Evolutionary conservation across 371 early-diverging fungal genomes (phyloP).

Genomic region (Phascolomyces articulosus): DNA sequence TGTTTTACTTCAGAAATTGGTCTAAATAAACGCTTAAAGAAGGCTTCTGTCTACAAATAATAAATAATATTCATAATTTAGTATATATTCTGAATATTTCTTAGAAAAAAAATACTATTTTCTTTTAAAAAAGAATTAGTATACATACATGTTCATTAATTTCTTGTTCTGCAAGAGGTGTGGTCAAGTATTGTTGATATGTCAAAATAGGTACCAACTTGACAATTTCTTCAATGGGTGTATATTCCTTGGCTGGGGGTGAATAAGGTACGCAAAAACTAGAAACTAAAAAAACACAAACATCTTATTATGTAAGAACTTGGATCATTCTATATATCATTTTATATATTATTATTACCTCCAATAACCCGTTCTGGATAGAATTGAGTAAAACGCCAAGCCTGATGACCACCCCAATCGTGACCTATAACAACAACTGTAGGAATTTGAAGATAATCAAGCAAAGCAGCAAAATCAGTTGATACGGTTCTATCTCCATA

Average conservation of each 20-base stretch:
- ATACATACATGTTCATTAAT: slow-evolving; percentile 37
- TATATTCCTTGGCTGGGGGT: slow-evolving; percentile 36
- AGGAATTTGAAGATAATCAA: slow-evolving; percentile 62
- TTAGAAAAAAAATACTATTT: no score
- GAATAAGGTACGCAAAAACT: slow-evolving; percentile 69
- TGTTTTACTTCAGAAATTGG: slow-evolving; percentile 22
- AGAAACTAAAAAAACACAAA: slow-evolving; percentile 26
- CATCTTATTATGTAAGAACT: background rate
- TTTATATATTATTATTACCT: slow-evolving; percentile 13
- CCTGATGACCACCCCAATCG: slow-evolving; percentile 77
- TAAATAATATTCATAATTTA: no score
- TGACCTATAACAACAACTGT: slow-evolving; percentile 73
- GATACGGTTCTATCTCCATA: slow-evolving; percentile 62
- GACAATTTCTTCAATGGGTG: slow-evolving; percentile 57
- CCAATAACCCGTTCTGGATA: slow-evolving; percentile 67
- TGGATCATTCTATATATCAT: no score
- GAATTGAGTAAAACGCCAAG: slow-evolving; percentile 71
- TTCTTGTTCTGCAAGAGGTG: slow-evolving; percentile 46
- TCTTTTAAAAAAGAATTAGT: no score
- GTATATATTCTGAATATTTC: no score
- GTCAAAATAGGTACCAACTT: slow-evolving; percentile 55
- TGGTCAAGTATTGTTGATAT: slow-evolving; percentile 56
- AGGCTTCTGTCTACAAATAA: slow-evolving; percentile 19
- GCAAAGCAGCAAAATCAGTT: slow-evolving; percentile 57
- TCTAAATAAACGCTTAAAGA: slow-evolving; percentile 40